A percentile compares a stretch with the other conserved stretches of the same genome.
These are phyloP conservation scores for Salinomyces thailandicus DNA, from an alignment of 2,329 filamentous ascomycete genomes.

Conservation along the genomic window DNA sequence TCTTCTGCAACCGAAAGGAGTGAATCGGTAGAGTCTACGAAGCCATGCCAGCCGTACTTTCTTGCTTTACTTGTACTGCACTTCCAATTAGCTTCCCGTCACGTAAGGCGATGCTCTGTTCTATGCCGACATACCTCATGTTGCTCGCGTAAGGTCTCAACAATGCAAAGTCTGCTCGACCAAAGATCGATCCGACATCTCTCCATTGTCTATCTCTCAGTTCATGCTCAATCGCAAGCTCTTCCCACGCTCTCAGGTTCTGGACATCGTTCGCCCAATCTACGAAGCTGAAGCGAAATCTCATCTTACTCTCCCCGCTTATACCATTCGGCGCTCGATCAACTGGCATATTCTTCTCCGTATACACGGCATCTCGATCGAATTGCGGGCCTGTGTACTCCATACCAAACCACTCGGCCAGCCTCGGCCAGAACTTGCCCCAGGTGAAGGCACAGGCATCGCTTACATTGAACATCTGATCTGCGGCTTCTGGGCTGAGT, in stretches of 20 bases:
- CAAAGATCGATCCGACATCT: constrained; percentile 8
- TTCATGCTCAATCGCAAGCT: constrained; percentile 4
- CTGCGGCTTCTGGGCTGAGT: constrained; percentile 3
- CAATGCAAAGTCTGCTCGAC: constrained; percentile 3
- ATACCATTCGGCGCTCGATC: constrained; percentile 6
- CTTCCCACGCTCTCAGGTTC: constrained; percentile 4
- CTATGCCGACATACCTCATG: constrained; percentile 4
- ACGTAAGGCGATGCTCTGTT: background rate
- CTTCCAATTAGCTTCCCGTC: background rate
- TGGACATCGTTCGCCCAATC: constrained; percentile 6
- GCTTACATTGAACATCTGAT: constrained; percentile 6
- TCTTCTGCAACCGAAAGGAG: constrained; percentile 4
- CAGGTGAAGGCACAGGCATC: constrained; percentile 7
- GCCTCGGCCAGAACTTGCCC: constrained; percentile 5
- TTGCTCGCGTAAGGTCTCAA: constrained; percentile 2
- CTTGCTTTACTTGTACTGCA: constrained; percentile 6
- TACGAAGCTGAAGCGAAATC: constrained; percentile 6
- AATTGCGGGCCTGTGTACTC: constrained; percentile 2
- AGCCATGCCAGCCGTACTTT: constrained; percentile 8
- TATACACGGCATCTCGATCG: background rate
- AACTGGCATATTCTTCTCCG: constrained; percentile 3
- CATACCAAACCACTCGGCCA: constrained; percentile 5
- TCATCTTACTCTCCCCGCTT: constrained; percentile 3
- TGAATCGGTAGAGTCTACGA: constrained; percentile 5
- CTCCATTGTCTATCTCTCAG: constrained; percentile 4